These are phyloP conservation scores for Claviceps purpurea DNA, from an alignment of 2,329 filamentous ascomycete species.

Conservation along the genomic window DNA sequence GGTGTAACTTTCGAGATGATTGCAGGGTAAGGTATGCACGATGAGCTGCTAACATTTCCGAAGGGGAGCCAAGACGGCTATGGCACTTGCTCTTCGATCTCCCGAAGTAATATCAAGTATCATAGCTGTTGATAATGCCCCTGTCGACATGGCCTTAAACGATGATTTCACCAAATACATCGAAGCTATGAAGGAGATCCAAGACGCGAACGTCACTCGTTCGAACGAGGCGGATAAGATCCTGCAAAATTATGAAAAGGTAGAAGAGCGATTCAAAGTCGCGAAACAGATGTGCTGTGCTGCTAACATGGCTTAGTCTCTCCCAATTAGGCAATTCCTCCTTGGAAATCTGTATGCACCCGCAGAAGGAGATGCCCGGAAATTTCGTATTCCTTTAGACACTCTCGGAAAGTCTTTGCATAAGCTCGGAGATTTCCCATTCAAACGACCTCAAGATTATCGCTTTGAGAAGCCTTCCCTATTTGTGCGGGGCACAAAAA, in stretches of 20 bases:
- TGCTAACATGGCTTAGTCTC: conserved; percentile 24
- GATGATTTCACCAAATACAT: conserved; percentile 70
- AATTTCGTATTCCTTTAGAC: conserved; percentile 68
- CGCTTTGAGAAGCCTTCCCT: conserved; percentile 67
- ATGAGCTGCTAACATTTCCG: neutral
- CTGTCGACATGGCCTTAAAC: conserved; percentile 63
- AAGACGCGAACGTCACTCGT: conserved; percentile 50
- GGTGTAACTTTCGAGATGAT: neutral
- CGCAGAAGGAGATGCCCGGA: conserved; percentile 36
- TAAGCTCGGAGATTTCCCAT: conserved; percentile 81
- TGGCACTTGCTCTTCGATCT: conserved; percentile 65
- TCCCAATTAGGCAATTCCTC: conserved; percentile 79
- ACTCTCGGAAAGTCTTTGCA: conserved; percentile 55
- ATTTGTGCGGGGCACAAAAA: conserved; percentile 66
- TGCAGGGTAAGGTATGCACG: neutral
- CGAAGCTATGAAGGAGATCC: conserved; percentile 71
- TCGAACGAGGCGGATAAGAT: conserved; percentile 73
- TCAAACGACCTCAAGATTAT: conserved; percentile 52
- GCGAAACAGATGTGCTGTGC: neutral
- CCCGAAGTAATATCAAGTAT: conserved; percentile 57
- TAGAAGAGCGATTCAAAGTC: conserved; percentile 15
- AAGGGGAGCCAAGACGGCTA: conserved; percentile 84
- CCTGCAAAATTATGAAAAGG: conserved; percentile 58
- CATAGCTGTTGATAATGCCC: conserved; percentile 83
- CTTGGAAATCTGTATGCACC: conserved; percentile 67